These are phyloP conservation scores for Cladosporium sp. DNA, from an alignment of 2,329 filamentous ascomycete genomes.

Conservation along the genomic window DNA sequence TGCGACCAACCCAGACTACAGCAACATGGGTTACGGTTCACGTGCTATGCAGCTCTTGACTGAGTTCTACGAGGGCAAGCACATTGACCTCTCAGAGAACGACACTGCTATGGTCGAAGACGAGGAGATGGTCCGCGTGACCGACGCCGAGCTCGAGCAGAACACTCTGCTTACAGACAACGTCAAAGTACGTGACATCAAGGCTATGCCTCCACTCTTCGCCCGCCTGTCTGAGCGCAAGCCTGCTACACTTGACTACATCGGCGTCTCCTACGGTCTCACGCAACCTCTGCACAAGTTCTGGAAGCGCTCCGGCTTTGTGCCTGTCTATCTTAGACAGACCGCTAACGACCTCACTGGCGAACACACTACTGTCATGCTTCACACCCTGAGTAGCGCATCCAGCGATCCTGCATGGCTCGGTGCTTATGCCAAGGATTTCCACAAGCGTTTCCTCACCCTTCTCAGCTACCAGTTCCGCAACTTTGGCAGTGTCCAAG, in stretches of 20 bases:
- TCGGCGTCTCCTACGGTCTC: constrained; percentile 93
- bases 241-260: constrained; percentile 79
- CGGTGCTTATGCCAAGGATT: constrained; percentile 86
- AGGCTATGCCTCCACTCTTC: constrained; percentile 90
- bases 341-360: constrained; percentile 95
- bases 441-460: constrained; percentile 88
- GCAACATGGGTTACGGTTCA: constrained; percentile 88
- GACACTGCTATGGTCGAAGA: constrained; percentile 45
- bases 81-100: constrained; percentile 77
- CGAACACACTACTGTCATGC: constrained; percentile 97
- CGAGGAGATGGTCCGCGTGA: constrained; percentile 69
- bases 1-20: constrained; percentile 92
- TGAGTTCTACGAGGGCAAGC: constrained; percentile 94
- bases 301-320: constrained; percentile 87
- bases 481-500: constrained; percentile 72
- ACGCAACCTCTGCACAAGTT: constrained; percentile 88
- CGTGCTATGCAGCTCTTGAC: constrained; percentile 82
- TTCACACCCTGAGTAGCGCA: constrained; percentile 68
- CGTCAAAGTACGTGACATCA: constrained; percentile 85
- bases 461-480: constrained; percentile 93
- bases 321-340: constrained; percentile 89
- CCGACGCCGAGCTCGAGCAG: constrained; percentile 76
- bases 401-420: constrained; percentile 78
- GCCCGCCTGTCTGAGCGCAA: constrained; percentile 81
- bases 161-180: constrained; percentile 80